These are phyloP conservation scores for Neophaeococcomyces aloes DNA, from an alignment of 2,329 filamentous ascomycete species.

Conservation along the genomic window DNA sequence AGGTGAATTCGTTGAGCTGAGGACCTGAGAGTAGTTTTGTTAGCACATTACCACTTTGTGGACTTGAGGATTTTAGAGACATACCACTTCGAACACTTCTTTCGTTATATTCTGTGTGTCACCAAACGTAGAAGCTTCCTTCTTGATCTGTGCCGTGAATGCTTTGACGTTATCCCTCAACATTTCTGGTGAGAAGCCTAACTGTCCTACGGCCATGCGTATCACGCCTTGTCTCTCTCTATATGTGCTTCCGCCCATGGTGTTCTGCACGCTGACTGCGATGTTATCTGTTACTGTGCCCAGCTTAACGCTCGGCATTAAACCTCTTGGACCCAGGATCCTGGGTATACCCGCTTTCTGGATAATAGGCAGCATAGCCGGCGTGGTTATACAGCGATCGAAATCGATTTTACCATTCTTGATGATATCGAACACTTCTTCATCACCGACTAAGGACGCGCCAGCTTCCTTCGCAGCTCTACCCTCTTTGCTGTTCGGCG, in stretches of 20 bases:
- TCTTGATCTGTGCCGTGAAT: conserved; percentile 66
- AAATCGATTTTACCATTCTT: conserved; percentile 70
- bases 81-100: conserved; percentile 60
- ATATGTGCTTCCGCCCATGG: conserved; percentile 77
- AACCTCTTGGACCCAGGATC: conserved; percentile 72
- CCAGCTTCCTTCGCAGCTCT: conserved; percentile 66
- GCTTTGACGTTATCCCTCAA: conserved; percentile 72
- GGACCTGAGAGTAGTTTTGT: conserved; percentile 52
- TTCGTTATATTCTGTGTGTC: conserved; percentile 50
- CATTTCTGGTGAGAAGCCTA: conserved; percentile 80
- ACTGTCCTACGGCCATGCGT: conserved; percentile 78
- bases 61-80: conserved; percentile 22
- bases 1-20: conserved; percentile 79
- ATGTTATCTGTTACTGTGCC: conserved; percentile 83
- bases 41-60: conserved; percentile 27
- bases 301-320: conserved; percentile 85
- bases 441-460: conserved; percentile 73
- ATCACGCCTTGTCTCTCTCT: conserved; percentile 77
- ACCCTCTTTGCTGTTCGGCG: conserved; percentile 65
- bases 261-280: conserved; percentile 60
- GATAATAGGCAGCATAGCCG: conserved; percentile 63
- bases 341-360: conserved; percentile 71
- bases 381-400: conserved; percentile 79
- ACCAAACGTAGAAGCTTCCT: conserved; percentile 57
- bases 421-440: conserved; percentile 72